phyloP scores from a whole-genome alignment of 495 filamentous ascomycete genomes.

The Opeltia flavorubescens region DNA sequence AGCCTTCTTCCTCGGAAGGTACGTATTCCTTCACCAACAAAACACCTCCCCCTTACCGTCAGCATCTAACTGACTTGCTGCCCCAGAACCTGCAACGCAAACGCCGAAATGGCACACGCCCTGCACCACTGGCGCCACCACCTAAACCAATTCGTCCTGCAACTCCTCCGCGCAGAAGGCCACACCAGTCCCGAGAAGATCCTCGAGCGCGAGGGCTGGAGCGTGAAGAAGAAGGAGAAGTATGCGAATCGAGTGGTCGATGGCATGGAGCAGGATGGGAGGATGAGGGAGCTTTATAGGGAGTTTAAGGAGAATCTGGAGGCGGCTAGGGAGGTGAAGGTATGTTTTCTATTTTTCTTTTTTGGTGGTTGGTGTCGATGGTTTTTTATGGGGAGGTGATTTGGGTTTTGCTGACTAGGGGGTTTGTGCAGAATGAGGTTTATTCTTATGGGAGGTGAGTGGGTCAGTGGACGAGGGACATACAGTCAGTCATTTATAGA shows the following conservation, averaged over 20 bases:
- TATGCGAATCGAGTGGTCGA: conserved; percentile 44
- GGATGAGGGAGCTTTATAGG: conserved; percentile 41
- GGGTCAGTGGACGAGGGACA: no score
- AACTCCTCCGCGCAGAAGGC: conserved; percentile 41
- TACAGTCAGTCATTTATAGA: no score
- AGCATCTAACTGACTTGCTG: not conserved
- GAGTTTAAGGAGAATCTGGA: conserved; percentile 46
- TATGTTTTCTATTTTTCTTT: no score
- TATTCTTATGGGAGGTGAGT: no score
- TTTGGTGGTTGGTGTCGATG: no score
- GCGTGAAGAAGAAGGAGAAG: conserved; percentile 33
- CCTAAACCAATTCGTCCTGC: conserved; percentile 55
- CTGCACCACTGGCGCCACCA: conserved; percentile 64
- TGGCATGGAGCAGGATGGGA: conserved; percentile 38
- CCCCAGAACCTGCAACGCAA: conserved; percentile 44
- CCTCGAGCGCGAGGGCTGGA: conserved; percentile 38
- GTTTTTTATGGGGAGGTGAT: no score
- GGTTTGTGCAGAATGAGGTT: no score
- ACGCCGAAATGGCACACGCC: conserved; percentile 54
- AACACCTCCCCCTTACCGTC: not conserved
- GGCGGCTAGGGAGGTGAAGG: conserved; percentile 34
- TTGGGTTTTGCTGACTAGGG: no score
- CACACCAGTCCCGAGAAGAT: conserved; percentile 37
- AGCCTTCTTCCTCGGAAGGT: conserved; percentile 33
- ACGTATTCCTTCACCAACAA: no score